These are phyloP conservation scores for Cercophora sp. DNA, from an alignment of 495 filamentous ascomycete species.

Conservation along the genomic window DNA sequence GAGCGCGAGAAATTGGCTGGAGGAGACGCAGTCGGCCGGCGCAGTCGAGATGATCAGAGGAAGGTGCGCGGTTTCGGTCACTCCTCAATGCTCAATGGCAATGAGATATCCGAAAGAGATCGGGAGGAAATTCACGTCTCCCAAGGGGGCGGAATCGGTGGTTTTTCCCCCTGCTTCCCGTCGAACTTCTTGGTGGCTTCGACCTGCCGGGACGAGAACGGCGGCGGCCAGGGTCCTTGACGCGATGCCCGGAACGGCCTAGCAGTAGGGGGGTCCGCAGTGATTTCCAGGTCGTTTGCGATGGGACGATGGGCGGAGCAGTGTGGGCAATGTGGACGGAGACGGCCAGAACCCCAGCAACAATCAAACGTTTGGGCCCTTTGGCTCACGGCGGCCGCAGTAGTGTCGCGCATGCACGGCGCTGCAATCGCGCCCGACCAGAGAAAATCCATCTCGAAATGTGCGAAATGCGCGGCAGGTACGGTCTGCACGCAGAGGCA, in stretches of 20 bases:
- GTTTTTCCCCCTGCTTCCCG: constrained; percentile 19
- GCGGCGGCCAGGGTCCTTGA: not conserved
- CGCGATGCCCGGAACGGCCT: constrained; percentile 6
- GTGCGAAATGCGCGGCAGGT: too few species aligned
- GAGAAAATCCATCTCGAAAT: too few species aligned
- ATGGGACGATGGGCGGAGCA: not conserved
- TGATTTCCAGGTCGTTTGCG: constrained; percentile 5
- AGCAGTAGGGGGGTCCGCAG: not conserved
- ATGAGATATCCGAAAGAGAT: not conserved
- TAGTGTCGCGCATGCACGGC: constrained; percentile 1
- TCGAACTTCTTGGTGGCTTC: not conserved
- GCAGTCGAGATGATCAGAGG: not conserved
- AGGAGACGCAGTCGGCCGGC: not conserved
- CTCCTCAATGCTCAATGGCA: not conserved
- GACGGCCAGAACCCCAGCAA: too few species aligned
- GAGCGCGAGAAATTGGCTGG: too few species aligned
- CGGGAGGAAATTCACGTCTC: not conserved
- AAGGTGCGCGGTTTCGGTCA: too few species aligned
- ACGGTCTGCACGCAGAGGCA: not conserved
- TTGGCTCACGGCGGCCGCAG: not conserved
- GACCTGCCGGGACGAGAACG: not conserved
- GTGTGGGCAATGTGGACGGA: too few species aligned
- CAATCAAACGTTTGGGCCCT: constrained; percentile 6
- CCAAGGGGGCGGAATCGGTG: constrained; percentile 13
- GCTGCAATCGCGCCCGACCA: constrained; percentile 8